These are phyloP conservation scores for Lachnellula subtilissima DNA, from an alignment of 2,329 filamentous ascomycete genomes.

Conservation along the genomic window DNA sequence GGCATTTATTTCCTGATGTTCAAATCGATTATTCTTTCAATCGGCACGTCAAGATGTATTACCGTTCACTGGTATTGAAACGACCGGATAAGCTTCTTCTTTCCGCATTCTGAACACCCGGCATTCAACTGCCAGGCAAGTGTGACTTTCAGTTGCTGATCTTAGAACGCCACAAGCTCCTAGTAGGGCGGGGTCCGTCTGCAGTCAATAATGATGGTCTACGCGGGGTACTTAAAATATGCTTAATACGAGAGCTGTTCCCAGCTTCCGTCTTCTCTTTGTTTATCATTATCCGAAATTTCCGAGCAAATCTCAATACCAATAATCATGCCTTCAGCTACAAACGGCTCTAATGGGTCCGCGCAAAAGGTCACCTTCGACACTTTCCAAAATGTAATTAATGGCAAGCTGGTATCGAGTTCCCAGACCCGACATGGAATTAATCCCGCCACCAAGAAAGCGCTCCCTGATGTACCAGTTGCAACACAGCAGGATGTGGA, in stretches of 20 bases:
- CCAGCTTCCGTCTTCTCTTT: not conserved
- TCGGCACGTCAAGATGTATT: too few species aligned
- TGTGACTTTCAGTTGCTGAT: too few species aligned
- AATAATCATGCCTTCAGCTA: slow-evolving; percentile 5
- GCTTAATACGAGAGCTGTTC: not conserved
- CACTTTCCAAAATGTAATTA: slow-evolving; percentile 16
- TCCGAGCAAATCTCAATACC: not conserved
- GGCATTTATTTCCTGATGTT: too few species aligned
- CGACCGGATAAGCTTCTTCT: too few species aligned
- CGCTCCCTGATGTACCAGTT: slow-evolving; percentile 32
- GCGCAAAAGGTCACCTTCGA: slow-evolving; percentile 2
- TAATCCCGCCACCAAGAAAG: slow-evolving; percentile 13
- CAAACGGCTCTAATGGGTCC: not conserved
- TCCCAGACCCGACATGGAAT: slow-evolving; percentile 9
- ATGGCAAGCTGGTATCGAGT: slow-evolving; percentile 11
- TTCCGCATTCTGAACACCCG: too few species aligned
- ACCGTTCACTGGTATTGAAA: too few species aligned
- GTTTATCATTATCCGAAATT: not conserved
- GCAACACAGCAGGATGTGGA: slow-evolving; percentile 40
- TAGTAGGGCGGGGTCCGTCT: too few species aligned
- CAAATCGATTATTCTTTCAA: too few species aligned
- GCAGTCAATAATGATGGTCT: not conserved
- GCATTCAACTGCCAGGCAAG: too few species aligned
- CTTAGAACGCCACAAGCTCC: too few species aligned
- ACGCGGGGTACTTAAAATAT: not conserved